phyloP scores from a whole-genome alignment of 2,329 filamentous ascomycete genomes.

The Diaporthe sp. region DNA sequence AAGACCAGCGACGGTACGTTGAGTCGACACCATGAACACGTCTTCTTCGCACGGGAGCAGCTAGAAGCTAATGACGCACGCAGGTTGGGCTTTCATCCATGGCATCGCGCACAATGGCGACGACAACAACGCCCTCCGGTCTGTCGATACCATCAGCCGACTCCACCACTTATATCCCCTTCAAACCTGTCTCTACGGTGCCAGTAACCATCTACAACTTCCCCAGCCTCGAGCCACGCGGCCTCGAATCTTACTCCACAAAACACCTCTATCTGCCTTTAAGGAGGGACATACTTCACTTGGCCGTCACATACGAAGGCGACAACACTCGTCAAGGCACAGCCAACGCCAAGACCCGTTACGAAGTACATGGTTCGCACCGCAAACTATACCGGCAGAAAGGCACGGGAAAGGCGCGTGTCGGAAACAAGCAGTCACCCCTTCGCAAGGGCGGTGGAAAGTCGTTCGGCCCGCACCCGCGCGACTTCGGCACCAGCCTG shows the following conservation, averaged over 20 bases:
- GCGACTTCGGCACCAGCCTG: conserved; percentile 88
- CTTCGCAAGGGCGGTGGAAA: conserved; percentile 89
- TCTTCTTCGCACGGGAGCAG: conserved; percentile 31
- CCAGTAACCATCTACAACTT: conserved; percentile 91
- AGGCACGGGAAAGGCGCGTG: conserved; percentile 83
- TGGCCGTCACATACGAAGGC: conserved; percentile 92
- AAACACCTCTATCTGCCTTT: conserved; percentile 90
- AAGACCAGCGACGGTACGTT: conserved; percentile 37
- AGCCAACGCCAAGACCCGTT: conserved; percentile 83
- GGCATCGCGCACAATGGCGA: conserved; percentile 38
- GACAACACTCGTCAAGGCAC: conserved; percentile 90
- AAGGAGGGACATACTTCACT: conserved; percentile 91
- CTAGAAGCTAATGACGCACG: conserved; percentile 25
- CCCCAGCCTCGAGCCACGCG: conserved; percentile 85
- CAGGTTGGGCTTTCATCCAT: conserved; percentile 27
- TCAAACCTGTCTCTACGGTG: conserved; percentile 68
- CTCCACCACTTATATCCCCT: conserved; percentile 42
- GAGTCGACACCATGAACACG: background rate
- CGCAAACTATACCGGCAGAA: conserved; percentile 90
- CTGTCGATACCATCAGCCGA: conserved; percentile 39
- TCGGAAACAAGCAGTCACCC: conserved; percentile 85
- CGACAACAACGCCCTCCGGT: conserved; percentile 30
- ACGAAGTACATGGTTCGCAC: conserved; percentile 85
- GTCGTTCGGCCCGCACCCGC: conserved; percentile 87
- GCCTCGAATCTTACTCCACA: conserved; percentile 81